A percentile compares a stretch with the other conserved stretches of the same genome.
Evolutionary conservation across 2,329 filamentous ascomycete species (phyloP).

Genomic region (Zalaria obscura): DNA sequence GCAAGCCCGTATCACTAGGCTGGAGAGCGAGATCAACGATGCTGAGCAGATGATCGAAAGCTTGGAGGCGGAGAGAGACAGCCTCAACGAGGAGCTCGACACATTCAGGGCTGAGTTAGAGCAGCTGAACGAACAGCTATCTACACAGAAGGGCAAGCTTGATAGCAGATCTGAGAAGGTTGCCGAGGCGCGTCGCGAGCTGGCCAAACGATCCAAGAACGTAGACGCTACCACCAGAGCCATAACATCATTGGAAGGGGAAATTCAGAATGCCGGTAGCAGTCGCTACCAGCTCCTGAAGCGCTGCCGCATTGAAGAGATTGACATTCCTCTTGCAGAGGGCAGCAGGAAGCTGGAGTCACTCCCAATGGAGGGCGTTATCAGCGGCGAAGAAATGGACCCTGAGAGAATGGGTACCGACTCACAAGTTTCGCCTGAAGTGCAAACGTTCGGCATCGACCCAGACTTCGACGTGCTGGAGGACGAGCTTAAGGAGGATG

Average conservation of each 20-base stretch:
- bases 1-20: conserved; percentile 50
- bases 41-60: conserved; percentile 55
- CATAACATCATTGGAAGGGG: conserved; percentile 66
- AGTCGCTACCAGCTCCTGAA: conserved; percentile 73
- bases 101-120: conserved; percentile 64
- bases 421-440: conserved; percentile 42
- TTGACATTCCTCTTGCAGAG: conserved; percentile 63
- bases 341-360: conserved; percentile 61
- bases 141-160: conserved; percentile 53
- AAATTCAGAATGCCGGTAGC: conserved; percentile 73
- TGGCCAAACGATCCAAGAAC: conserved; percentile 72
- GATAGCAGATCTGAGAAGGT: conserved; percentile 60
- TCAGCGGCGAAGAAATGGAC: conserved; percentile 44
- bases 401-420: conserved; percentile 84
- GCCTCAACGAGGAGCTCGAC: conserved; percentile 60
- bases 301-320: conserved; percentile 86
- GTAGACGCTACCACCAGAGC: conserved; percentile 64
- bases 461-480: conserved; percentile 73
- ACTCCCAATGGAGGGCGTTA: conserved; percentile 68
- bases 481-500: conserved; percentile 66
- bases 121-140: conserved; percentile 56
- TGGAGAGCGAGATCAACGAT: conserved; percentile 52
- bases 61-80: conserved; percentile 57
- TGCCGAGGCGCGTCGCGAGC: conserved; percentile 60
- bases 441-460: conserved; percentile 84